Evolutionary conservation across 164 flowering plant species (phyloP).

Genomic region (Taxillus chinensis): DNA sequence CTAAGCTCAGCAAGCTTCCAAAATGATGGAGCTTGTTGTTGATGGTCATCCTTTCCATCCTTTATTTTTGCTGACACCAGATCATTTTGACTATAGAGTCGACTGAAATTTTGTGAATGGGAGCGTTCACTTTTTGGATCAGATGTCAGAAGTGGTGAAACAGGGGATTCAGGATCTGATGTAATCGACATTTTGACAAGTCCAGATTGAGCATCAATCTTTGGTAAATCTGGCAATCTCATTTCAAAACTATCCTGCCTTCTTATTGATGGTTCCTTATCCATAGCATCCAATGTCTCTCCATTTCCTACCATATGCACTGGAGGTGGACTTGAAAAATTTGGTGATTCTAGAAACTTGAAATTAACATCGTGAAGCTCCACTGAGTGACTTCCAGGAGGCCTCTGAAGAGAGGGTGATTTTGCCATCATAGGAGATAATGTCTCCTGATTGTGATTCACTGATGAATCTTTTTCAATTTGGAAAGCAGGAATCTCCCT

Average conservation of each 20-base stretch:
- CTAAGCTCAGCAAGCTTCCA: constrained; percentile 94
- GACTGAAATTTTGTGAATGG: constrained; percentile 92
- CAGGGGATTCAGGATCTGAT: constrained; percentile 94
- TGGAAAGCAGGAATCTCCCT: constrained; percentile 66
- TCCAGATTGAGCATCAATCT: constrained; percentile 67
- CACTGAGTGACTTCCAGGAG: constrained; percentile 34
- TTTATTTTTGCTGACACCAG: constrained; percentile 32
- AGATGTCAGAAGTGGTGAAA: constrained; percentile 91
- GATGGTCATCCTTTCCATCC: constrained; percentile 31
- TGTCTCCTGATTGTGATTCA: constrained; percentile 69
- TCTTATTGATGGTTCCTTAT: constrained; percentile 67
- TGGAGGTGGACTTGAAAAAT: constrained; percentile 58
- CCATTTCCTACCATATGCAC: constrained; percentile 56
- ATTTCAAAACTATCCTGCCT: constrained; percentile 95
- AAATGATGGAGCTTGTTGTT: constrained; percentile 59
- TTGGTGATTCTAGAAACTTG: constrained; percentile 69
- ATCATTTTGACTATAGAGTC: constrained; percentile 59
- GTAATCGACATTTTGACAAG: constrained; percentile 45
- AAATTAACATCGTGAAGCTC: constrained; percentile 27
- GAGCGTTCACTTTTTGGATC: constrained; percentile 94
- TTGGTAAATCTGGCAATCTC: constrained; percentile 83
- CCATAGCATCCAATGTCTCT: constrained; percentile 33
- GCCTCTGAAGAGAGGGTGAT: constrained; percentile 89
- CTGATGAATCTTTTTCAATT: constrained; percentile 79
- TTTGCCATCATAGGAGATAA: constrained; percentile 79